These are phyloP conservation scores for Blastocystis sp. DNA, from an alignment of 352 stramenopile species.

Conservation along the genomic window DNA sequence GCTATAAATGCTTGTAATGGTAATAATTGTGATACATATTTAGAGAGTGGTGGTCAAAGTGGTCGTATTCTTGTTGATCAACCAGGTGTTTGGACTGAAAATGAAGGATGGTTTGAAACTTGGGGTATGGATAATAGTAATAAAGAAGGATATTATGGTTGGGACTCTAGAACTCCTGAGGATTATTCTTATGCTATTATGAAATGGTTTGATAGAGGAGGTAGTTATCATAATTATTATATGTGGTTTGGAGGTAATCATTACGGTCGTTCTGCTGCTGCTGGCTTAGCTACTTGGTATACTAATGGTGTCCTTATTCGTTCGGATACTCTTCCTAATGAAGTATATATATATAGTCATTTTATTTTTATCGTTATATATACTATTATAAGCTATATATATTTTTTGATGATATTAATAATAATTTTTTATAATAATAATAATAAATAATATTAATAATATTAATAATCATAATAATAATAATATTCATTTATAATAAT, in stretches of 20 bases:
- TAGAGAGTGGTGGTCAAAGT: slow-evolving; percentile 16
- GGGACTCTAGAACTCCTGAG: slow-evolving; percentile 3
- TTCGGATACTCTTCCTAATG: slow-evolving; percentile 26
- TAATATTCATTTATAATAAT: no score
- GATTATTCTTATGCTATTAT: slow-evolving; percentile 6
- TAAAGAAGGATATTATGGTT: slow-evolving; percentile 11
- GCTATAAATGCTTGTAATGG: slow-evolving; percentile 23
- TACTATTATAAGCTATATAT: no score
- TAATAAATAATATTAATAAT: no score
- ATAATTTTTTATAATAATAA: no score
- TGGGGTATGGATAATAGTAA: background rate
- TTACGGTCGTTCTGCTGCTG: slow-evolving; percentile 3
- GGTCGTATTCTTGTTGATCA: slow-evolving; percentile 12
- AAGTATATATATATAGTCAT: no score
- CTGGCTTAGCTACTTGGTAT: slow-evolving; percentile 16
- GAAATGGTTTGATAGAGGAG: slow-evolving; percentile 11
- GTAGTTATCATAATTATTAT: slow-evolving; percentile 20
- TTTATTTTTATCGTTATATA: no score
- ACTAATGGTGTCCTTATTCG: slow-evolving; percentile 16
- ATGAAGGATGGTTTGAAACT: slow-evolving; percentile 1
- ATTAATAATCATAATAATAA: no score
- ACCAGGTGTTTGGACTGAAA: slow-evolving; percentile 9
- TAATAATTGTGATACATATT: slow-evolving; percentile 5
- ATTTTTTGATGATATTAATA: no score
- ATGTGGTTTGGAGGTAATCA: slow-evolving; percentile 24